These are phyloP conservation scores for Salicornia ramosissima DNA, from an alignment of 148 eudicot species.

Conservation along the genomic window DNA sequence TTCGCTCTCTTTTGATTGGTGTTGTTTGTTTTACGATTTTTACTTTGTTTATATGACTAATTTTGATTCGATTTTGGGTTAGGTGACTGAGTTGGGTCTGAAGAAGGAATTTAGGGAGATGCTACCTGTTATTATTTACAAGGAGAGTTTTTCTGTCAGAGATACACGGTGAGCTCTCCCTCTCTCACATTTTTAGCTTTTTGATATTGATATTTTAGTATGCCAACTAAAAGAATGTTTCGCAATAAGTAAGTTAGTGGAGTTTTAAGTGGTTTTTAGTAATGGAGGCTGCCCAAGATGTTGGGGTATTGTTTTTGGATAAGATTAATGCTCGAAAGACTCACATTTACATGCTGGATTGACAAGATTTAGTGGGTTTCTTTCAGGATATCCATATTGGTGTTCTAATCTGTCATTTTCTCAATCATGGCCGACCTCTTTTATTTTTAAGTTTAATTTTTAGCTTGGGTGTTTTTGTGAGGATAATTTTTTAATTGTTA, in stretches of 20 bases:
- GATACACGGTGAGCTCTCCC: conserved; percentile 16
- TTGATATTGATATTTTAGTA: neutral
- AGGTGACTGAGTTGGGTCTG: conserved; percentile 23
- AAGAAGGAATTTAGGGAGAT: conserved; percentile 27
- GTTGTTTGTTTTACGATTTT: neutral
- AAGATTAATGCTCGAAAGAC: neutral
- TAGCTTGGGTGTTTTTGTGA: neutral
- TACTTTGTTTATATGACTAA: neutral
- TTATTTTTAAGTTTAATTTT: neutral
- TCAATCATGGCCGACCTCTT: neutral
- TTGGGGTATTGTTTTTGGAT: neutral
- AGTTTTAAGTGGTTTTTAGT: neutral
- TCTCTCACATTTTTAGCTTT: neutral
- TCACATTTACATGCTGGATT: neutral
- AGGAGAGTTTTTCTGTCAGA: conserved; percentile 27
- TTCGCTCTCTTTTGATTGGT: too few species aligned
- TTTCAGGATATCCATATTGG: neutral
- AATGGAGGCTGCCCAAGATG: neutral
- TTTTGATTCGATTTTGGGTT: neutral
- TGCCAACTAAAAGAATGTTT: neutral
- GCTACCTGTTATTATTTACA: conserved; percentile 23
- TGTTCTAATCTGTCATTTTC: conserved; percentile 1
- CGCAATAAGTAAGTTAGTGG: neutral
- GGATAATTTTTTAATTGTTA: neutral
- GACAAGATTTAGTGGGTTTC: neutral